Evolutionary conservation across 106 monocot species (phyloP).

Genomic region (Dioscorea dumetorum): DNA sequence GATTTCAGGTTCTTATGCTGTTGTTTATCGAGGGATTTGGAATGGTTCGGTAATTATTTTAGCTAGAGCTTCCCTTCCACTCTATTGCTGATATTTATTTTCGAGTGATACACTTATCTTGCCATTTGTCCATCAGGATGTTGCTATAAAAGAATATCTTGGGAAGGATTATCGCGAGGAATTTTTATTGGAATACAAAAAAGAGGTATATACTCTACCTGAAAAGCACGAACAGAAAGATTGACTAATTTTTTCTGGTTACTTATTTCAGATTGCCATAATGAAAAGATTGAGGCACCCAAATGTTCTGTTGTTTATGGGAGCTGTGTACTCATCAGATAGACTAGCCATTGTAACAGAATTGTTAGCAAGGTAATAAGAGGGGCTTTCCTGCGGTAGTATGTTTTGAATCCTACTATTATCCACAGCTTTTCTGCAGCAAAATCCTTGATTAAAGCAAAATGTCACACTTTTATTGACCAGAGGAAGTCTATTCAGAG

Average conservation of each 20-base stretch:
- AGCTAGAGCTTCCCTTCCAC: background rate
- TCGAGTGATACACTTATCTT: background rate
- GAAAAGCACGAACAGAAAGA: background rate
- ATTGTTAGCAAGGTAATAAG: conserved; percentile 35
- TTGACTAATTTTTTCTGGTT: conserved; percentile 1
- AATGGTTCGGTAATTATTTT: conserved; percentile 24
- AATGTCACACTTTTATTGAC: too few relatives aligned
- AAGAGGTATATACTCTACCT: conserved; percentile 16
- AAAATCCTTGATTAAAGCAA: too few relatives aligned
- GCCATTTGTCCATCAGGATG: conserved; percentile 17
- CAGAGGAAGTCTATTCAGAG: conserved; percentile 31
- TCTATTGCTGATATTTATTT: background rate
- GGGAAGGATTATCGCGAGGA: conserved; percentile 21
- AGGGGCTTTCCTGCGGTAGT: too few relatives aligned
- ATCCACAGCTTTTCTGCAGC: too few relatives aligned
- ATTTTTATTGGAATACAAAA: conserved; percentile 21
- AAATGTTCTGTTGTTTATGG: conserved; percentile 53
- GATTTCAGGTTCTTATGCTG: conserved; percentile 27
- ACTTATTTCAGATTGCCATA: conserved; percentile 22
- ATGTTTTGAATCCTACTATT: too few relatives aligned
- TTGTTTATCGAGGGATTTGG: conserved; percentile 30
- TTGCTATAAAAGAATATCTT: conserved; percentile 27
- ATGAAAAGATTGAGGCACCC: conserved; percentile 43
- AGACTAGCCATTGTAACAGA: conserved; percentile 46
- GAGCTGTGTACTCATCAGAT: conserved; percentile 36